Percentiles rank a stretch among this genome's conserved stretches.
phyloP scores from a whole-genome alignment of 805 yeast species.

The Brettanomyces naardenensis region DNA sequence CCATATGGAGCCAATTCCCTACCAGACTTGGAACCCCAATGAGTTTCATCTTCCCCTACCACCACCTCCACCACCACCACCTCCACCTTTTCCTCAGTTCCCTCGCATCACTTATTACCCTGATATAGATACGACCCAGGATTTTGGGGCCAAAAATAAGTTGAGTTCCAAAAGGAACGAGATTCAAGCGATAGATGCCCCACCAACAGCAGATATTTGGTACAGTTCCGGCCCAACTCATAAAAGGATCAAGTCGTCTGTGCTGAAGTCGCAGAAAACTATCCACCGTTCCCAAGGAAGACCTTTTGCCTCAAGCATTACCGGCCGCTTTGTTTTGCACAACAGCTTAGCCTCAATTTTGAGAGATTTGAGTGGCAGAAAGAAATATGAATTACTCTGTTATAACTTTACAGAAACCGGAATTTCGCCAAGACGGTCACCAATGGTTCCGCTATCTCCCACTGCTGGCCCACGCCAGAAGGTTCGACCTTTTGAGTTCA shows the following conservation, averaged over 20 bases:
- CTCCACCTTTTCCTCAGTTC: too few relatives aligned
- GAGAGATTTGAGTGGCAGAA: constrained; percentile 18
- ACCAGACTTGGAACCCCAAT: too few relatives aligned
- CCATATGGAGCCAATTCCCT: too few relatives aligned
- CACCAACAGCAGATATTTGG: constrained; percentile 19
- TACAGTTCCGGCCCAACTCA: constrained; percentile 20
- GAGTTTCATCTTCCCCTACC: too few relatives aligned
- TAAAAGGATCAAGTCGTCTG: constrained; percentile 14
- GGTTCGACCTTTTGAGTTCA: constrained; percentile 3
- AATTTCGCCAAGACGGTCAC: constrained; percentile 8
- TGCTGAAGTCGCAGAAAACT: not conserved
- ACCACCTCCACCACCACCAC: too few relatives aligned
- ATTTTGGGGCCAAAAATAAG: too few relatives aligned
- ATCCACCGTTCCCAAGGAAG: constrained; percentile 26
- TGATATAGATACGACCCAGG: too few relatives aligned
- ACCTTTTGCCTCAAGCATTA: constrained; percentile 24
- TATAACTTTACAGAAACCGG: too few relatives aligned
- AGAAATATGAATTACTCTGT: constrained; percentile 10
- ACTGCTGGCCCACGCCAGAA: too few relatives aligned
- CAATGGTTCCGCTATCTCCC: not conserved
- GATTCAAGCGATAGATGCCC: too few relatives aligned
- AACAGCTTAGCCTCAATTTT: constrained; percentile 16
- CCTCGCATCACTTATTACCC: too few relatives aligned
- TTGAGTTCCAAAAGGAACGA: too few relatives aligned
- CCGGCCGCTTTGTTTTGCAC: constrained; percentile 24